Percentiles rank a stretch among this genome's conserved stretches.
Evolutionary conservation across 2,329 filamentous ascomycete genomes (phyloP).

Genomic region (Pseudopithomyces maydicus): DNA sequence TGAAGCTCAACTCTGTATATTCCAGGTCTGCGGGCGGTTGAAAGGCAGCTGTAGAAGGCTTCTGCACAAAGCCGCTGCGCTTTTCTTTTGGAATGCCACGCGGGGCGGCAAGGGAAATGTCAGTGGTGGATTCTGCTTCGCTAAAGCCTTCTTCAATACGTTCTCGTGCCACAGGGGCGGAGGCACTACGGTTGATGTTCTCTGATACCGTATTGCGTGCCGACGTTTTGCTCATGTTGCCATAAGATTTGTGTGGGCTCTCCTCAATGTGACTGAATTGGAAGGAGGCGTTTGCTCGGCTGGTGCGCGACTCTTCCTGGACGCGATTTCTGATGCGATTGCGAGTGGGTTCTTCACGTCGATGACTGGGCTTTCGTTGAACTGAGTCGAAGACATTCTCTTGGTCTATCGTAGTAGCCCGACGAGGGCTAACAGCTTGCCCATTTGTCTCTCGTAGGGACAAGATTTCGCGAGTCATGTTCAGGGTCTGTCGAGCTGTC

Average conservation of each 20-base stretch:
- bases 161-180: slow-evolving; percentile 32
- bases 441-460: slow-evolving; percentile 31
- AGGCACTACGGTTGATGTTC: slow-evolving; percentile 32
- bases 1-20: slow-evolving; percentile 60
- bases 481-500: slow-evolving; percentile 29
- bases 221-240: slow-evolving; percentile 25
- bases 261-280: slow-evolving; percentile 23
- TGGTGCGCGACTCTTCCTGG: slow-evolving; percentile 42
- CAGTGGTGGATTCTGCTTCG: slow-evolving; percentile 46
- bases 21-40: slow-evolving; percentile 39
- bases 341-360: slow-evolving; percentile 40
- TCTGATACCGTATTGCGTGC: slow-evolving; percentile 19
- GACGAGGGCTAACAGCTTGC: slow-evolving; percentile 17
- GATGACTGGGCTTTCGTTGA: slow-evolving; percentile 33
- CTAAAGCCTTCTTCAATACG: slow-evolving; percentile 31
- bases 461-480: slow-evolving; percentile 39
- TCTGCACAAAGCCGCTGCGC: slow-evolving; percentile 25
- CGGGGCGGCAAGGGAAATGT: slow-evolving; percentile 44
- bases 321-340: slow-evolving; percentile 40
- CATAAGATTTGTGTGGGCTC: slow-evolving; percentile 31
- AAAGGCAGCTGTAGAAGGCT: slow-evolving; percentile 20
- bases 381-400: slow-evolving; percentile 22
- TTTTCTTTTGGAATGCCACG: slow-evolving; percentile 34
- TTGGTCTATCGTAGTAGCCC: slow-evolving; percentile 19
- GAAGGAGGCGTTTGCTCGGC: slow-evolving; percentile 26